Base-by-base conservation (phyloP, 805 yeast genomes). In the Saccharomyces cerevisiae region DNA sequence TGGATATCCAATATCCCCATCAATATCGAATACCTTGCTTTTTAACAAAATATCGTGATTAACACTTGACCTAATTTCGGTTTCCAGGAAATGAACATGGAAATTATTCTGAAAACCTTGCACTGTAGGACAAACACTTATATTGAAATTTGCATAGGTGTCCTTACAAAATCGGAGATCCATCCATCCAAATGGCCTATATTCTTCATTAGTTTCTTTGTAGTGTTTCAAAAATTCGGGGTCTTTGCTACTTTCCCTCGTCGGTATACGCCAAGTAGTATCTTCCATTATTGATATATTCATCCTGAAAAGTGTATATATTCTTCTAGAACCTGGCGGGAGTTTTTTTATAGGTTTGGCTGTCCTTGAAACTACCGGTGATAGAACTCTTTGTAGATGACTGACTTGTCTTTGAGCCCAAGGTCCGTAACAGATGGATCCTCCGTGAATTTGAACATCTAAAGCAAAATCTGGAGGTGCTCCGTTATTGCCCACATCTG, bases 351-450 rank as follows among this genome's bases (percentile, higher is more conserved):
- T 66, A 0, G 82, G 78, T 10, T 62, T 61, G 2, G 82, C 70
- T 61, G 89, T 88, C 49, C 84, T 70, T 27, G 85, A 80, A 4
- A 82, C 65, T 0, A 78, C 67, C 0, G 99, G 99, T 53, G 85
- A 81, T 26, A 94, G 71, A 70, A 84, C 71, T 14, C 74, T 70
- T 54, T 85, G 90, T 9, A 91, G 62, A 1, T 83, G 79, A 1
- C 75, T 76, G 17, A 96, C 68, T 67, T 94, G 96, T 41, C 92
- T 81, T 55, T 94, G 96, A 0, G 97, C 87, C 97, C 97, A 92
- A 0, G 99, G 96, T 0, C 99, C 99, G 65, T 89, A 91, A 60
- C 85, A 85, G 1, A 89, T 71, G 0, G 87, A 83, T 0, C 89
- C 82, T 53, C 79, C 78, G 1, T 79, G 75, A 1, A 89, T 58